These are phyloP conservation scores for Tolypocladium ovalisporum DNA, from an alignment of 2,329 filamentous ascomycete genomes.

Conservation along the genomic window DNA sequence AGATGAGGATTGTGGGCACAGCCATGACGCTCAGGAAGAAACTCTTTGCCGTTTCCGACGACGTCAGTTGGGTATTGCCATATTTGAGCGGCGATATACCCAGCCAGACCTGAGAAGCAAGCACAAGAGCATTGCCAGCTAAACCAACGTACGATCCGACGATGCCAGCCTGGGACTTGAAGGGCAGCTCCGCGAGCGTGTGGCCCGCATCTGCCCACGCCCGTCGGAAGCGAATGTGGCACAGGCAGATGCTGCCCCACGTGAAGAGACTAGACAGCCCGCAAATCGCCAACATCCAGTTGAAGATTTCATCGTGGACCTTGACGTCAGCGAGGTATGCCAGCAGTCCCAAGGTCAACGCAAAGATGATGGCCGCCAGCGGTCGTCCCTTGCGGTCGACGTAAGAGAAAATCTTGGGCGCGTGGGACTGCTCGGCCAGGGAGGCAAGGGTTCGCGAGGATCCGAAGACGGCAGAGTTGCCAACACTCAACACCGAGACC, in stretches of 20 bases:
- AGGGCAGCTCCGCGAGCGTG: conserved; percentile 65
- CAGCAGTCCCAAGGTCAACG: conserved; percentile 60
- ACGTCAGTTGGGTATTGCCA: not conserved
- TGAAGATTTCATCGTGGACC: conserved; percentile 52
- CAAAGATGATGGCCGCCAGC: conserved; percentile 58
- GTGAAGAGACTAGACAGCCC: conserved; percentile 67
- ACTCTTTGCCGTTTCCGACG: conserved; percentile 35
- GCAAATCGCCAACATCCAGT: conserved; percentile 70
- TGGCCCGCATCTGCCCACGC: conserved; percentile 64
- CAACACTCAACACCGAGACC: conserved; percentile 79
- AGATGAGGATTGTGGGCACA: conserved; percentile 54
- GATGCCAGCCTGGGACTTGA: conserved; percentile 67
- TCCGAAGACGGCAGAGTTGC: conserved; percentile 85
- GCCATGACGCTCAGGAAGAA: conserved; percentile 70
- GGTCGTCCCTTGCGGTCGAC: conserved; percentile 76
- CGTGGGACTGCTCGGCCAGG: conserved; percentile 78
- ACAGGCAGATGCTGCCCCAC: conserved; percentile 74
- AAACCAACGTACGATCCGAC: conserved; percentile 73
- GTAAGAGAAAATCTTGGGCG: conserved; percentile 66
- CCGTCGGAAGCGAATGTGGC: conserved; percentile 80
- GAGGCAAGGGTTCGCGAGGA: conserved; percentile 84
- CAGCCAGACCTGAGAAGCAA: conserved; percentile 81
- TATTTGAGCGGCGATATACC: conserved; percentile 62
- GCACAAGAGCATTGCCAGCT: conserved; percentile 60
- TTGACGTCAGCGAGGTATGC: conserved; percentile 59